Evolutionary conservation across 768 basidiomycete species (phyloP), one percentile per base, ranked within the genome.

Genomic region (Sporobolomyces phaffii): DNA sequence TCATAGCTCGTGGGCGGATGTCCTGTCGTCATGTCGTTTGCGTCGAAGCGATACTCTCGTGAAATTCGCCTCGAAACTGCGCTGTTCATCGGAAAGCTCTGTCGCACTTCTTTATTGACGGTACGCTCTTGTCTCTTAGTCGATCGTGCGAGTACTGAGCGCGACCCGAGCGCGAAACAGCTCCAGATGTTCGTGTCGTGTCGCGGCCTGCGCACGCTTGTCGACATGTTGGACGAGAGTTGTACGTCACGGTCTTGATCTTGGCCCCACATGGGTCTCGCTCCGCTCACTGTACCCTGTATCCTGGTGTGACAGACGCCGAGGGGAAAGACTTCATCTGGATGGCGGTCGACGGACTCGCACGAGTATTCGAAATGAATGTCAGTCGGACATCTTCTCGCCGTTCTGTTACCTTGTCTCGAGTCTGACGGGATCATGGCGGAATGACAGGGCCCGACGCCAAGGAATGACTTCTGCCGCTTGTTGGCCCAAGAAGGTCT

Each of bases 151-250:
- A 11, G 34, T 13, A n/a, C 40, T 41, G 34, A 36, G 17, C 15
- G 10, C n/a, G n/a, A n/a, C 20, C 24, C n/a, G 3, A 5, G 14
- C 10, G 1, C 22, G 7, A 13, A 8, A 14, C 52, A 74, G 72
- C 79, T 98, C 43, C 94, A 98, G 75, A 98, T 97, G 94, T 97
- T 98, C 79, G 96, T 98, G 68, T 89, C 90, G 22, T 99, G 94
- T 76, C 92, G 94, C 26, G 96, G 96, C 7, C 81, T 99, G 59
- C 89, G 89, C 74, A 89, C 93, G 33, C 83, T 99, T 0, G 94
- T 98, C 6, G 92, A 98, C 73, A 86, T 98, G 58, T 83, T 99
- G 15, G 94, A 99, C 75, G 96, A 97, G 79, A 91, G 93, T 77
- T 98, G 92, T 80, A 83, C 10, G 65, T 38, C 3, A 8, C 1